phyloP scores from a whole-genome alignment of 2,329 filamentous ascomycete genomes.

The Tolypocladium ovalisporum region DNA sequence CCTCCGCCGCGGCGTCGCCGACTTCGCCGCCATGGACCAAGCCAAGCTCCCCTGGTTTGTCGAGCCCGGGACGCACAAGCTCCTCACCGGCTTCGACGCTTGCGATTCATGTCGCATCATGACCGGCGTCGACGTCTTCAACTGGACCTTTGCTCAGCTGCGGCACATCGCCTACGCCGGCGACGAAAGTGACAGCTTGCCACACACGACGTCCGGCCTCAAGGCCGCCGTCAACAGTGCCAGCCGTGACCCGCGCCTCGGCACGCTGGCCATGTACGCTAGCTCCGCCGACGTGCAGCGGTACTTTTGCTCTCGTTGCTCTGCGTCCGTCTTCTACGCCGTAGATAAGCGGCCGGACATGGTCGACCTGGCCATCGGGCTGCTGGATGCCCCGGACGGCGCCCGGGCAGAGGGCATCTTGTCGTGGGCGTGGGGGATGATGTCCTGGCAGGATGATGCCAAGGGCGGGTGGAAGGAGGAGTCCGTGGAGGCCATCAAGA shows the following conservation, averaged over 20 bases:
- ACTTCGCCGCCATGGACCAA: slow-evolving; percentile 15
- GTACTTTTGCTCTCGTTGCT: slow-evolving; percentile 38
- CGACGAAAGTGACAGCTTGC: slow-evolving; percentile 7
- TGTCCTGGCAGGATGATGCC: slow-evolving; percentile 3
- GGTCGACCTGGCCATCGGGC: slow-evolving; percentile 32
- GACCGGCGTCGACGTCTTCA: slow-evolving; percentile 28
- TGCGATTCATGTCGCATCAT: slow-evolving; percentile 36
- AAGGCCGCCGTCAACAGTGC: slow-evolving; percentile 18
- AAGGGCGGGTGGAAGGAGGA: slow-evolving; percentile 8
- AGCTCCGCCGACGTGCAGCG: slow-evolving; percentile 28
- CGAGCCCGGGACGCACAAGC: slow-evolving; percentile 29
- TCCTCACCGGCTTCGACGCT: slow-evolving; percentile 26
- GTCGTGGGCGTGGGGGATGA: slow-evolving; percentile 26
- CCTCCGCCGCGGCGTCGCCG: slow-evolving; percentile 20
- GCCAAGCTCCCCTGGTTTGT: slow-evolving; percentile 29
- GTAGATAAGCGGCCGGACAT: slow-evolving; percentile 23
- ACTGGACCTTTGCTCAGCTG: slow-evolving; percentile 33
- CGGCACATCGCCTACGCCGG: slow-evolving; percentile 21
- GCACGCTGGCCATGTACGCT: slow-evolving; percentile 29
- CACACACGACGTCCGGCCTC: slow-evolving; percentile 13
- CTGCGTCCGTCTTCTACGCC: slow-evolving; percentile 34
- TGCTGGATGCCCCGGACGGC: slow-evolving; percentile 31
- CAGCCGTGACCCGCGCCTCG: slow-evolving; percentile 23
- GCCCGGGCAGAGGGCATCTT: slow-evolving; percentile 33
- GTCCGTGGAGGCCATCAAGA: slow-evolving; percentile 4